Evolutionary conservation across 179 eudicot genomes (phyloP), one percentile per base, ranked within the genome.

Genomic region (Vitellaria paradoxa): DNA sequence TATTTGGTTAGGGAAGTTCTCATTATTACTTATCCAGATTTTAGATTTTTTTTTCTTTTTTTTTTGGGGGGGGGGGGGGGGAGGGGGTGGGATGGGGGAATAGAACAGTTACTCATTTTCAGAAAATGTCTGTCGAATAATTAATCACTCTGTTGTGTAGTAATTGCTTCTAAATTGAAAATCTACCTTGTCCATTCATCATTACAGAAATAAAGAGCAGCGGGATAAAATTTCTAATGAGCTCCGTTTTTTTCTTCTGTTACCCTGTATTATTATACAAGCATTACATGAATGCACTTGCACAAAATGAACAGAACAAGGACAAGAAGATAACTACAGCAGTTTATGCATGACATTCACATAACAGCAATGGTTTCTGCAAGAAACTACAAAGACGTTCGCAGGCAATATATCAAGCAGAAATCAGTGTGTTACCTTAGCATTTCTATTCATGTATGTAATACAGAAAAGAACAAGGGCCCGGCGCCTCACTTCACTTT

Each of bases 401-500:
- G 68, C 4, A n/a, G 17, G 26, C 59, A 65, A 56, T 47, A 37
- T 24, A 59, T 23, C 55, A 57, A 79, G 0, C 5, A 42, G 45
- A 42, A 42, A 42, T 71, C 63, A 47, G 30, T 47, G 50, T 68
- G 85, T 79, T 74, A 94, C 98, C 97, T 84, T 91, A 37, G 89
- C 93, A 78, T 85, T 63, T 68, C 68, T 84, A 67, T 94, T 93
- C 76, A 86, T 79, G 83, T 81, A 82, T 49, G 91, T 78, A 66
- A 88, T 78, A 73, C 94, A 91, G 77, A 93, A 85, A 80, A 94
- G 87, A 76, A 90, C 77, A 47, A 94, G 91, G 57, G 93, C 93
- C 82, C 96, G 88, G 61, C 97, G 97, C 83, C 97, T 88, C 74
- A 65, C 84, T 76, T 91, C 93, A 81, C 89, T 91, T 87, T 83